Percentiles rank a stretch among this genome's conserved stretches.
Evolutionary conservation across 2,329 filamentous ascomycete genomes (phyloP).

Genomic region (Colletotrichum sidae): DNA sequence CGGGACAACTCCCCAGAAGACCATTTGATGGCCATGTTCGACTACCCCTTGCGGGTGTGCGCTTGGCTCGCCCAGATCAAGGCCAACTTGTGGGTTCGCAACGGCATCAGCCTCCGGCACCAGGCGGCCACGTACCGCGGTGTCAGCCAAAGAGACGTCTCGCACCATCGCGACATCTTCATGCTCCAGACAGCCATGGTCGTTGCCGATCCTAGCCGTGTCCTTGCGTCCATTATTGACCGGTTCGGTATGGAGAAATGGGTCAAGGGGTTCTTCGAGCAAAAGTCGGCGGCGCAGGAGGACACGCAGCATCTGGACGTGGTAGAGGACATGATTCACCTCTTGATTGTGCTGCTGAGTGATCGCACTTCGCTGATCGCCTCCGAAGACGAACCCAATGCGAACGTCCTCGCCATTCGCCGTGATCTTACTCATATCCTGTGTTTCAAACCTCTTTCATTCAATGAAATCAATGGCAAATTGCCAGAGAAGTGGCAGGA

Average conservation of each 20-base stretch:
- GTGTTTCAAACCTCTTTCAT: conserved; percentile 96
- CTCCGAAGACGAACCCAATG: conserved; percentile 71
- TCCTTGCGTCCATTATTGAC: conserved; percentile 90
- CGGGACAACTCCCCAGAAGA: conserved; percentile 76
- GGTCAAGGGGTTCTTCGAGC: conserved; percentile 85
- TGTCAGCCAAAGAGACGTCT: conserved; percentile 89
- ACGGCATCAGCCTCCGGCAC: conserved; percentile 94
- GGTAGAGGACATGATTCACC: conserved; percentile 94
- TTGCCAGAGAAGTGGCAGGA: conserved; percentile 92
- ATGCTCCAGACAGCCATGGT: conserved; percentile 92
- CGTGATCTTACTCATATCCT: conserved; percentile 93
- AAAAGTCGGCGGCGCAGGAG: conserved; percentile 80
- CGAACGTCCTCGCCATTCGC: conserved; percentile 78
- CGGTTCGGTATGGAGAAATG: conserved; percentile 89
- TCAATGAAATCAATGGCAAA: conserved; percentile 88
- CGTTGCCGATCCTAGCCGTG: conserved; percentile 82
- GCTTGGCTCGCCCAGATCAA: conserved; percentile 99
- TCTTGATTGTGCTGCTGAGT: conserved; percentile 90
- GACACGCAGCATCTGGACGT: conserved; percentile 91
- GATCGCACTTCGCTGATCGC: conserved; percentile 86
- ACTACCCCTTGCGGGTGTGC: conserved; percentile 92
- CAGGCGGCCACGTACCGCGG: conserved; percentile 95
- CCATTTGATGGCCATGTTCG: conserved; percentile 87
- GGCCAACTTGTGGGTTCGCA: conserved; percentile 97
- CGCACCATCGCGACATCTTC: conserved; percentile 94